Conservation (phyloP, 176 grass and related monocot genomes). For the Themeda triandra region DNA sequence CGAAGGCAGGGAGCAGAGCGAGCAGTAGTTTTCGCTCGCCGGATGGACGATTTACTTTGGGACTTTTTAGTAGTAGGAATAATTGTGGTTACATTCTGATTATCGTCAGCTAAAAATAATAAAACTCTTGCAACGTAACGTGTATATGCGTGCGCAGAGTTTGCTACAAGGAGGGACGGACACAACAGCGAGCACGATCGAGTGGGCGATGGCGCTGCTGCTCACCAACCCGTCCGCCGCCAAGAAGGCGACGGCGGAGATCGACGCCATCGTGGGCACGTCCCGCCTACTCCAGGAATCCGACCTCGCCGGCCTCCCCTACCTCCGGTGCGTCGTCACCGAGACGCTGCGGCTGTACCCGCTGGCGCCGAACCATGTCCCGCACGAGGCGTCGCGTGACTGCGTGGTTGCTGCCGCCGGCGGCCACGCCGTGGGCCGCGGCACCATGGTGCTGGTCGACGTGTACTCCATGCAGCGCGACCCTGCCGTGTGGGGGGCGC, state of each 20-base stretch:
- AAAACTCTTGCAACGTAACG: not conserved
- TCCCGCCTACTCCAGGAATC: slow-evolving; percentile 34
- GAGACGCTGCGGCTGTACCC: slow-evolving; percentile 50
- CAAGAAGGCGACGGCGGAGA: slow-evolving; percentile 18
- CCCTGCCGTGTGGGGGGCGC: slow-evolving; percentile 23
- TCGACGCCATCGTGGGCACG: slow-evolving; percentile 31
- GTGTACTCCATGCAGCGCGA: slow-evolving; percentile 52
- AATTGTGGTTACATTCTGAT: not conserved
- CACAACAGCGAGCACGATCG: slow-evolving; percentile 35
- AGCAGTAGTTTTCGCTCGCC: no score
- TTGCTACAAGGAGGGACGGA: slow-evolving; percentile 45
- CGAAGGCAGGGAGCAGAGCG: no score
- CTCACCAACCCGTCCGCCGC: slow-evolving; percentile 25
- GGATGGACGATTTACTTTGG: no score
- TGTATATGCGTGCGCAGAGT: slow-evolving; percentile 5
- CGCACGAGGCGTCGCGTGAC: slow-evolving; percentile 26
- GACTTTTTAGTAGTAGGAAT: no score
- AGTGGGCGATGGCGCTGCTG: slow-evolving; percentile 57
- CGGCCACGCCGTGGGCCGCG: not conserved
- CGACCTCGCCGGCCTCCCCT: slow-evolving; percentile 44
- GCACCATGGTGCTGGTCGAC: slow-evolving; percentile 43
- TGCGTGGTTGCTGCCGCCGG: not conserved
- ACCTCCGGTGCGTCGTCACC: slow-evolving; percentile 29
- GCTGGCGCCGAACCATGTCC: not conserved
- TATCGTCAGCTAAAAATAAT: not conserved